Conservation (phyloP, 148 eudicot genomes). For the Arctostaphylos glauca region DNA sequence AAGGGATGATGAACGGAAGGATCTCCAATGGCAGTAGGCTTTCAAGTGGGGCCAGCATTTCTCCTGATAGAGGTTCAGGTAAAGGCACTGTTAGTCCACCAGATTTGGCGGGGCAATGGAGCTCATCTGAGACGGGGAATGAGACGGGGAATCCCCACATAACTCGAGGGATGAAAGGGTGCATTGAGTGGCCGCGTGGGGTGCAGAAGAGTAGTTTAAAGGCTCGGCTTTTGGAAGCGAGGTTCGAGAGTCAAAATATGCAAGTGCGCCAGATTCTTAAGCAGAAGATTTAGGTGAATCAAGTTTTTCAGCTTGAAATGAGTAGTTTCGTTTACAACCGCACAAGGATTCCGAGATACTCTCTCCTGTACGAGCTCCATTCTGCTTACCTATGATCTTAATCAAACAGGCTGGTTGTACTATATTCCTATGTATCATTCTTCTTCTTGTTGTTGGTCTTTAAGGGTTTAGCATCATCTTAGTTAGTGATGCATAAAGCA, state of each 20-base stretch:
- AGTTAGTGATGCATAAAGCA: slow-evolving; percentile 5
- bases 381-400: slow-evolving; percentile 6
- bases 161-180: slow-evolving; percentile 60
- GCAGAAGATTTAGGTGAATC: slow-evolving; percentile 36
- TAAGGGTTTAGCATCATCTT: background rate
- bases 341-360: background rate
- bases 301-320: background rate
- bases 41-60: slow-evolving; percentile 42
- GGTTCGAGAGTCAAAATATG: slow-evolving; percentile 63
- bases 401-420: background rate
- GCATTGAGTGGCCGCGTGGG: slow-evolving; percentile 71
- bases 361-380: background rate
- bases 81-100: slow-evolving; percentile 37
- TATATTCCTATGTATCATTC: background rate
- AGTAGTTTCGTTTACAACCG: background rate
- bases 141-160: slow-evolving; percentile 42
- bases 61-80: slow-evolving; percentile 52
- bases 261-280: slow-evolving; percentile 73
- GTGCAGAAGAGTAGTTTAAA: slow-evolving; percentile 64
- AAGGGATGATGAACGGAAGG: slow-evolving; percentile 49
- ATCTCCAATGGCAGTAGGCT: slow-evolving; percentile 38
- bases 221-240: slow-evolving; percentile 59
- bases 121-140: slow-evolving; percentile 55
- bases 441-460: slow-evolving; percentile 3
- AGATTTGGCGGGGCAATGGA: slow-evolving; percentile 55